Evolutionary conservation across 805 yeast species (phyloP).

Genomic region (Myxozyma monticola): DNA sequence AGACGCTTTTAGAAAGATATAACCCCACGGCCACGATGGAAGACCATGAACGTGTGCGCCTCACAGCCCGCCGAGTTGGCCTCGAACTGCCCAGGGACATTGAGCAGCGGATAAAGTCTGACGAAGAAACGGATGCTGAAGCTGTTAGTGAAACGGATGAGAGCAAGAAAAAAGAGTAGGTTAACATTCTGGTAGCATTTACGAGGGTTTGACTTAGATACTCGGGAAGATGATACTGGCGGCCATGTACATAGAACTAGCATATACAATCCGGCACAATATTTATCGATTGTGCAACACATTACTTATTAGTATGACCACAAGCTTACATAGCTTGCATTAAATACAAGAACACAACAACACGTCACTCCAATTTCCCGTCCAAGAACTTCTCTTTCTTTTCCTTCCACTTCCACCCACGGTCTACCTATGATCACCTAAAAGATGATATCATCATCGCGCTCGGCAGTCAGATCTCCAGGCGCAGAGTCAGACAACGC

Average conservation of each 20-base stretch:
- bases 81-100: conserved; percentile 55
- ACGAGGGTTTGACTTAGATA: too few relatives aligned
- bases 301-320: not conserved
- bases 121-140: conserved; percentile 9
- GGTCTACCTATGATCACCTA: conserved; percentile 1
- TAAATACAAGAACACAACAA: too few relatives aligned
- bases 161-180: conserved; percentile 1
- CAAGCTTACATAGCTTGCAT: too few relatives aligned
- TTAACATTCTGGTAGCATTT: too few relatives aligned
- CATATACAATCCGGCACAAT: too few relatives aligned
- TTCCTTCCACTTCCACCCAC: not conserved
- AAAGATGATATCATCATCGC: conserved; percentile 47
- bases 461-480: conserved; percentile 42
- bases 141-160: not conserved
- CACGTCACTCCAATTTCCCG: not conserved
- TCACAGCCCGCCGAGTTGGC: conserved; percentile 89
- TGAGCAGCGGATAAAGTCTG: conserved; percentile 20
- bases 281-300: not conserved
- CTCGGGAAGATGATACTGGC: too few relatives aligned
- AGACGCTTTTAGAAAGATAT: conserved; percentile 68
- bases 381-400: too few relatives aligned
- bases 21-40: conserved; percentile 79
- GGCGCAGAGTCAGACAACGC: conserved; percentile 33
- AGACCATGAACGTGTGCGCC: conserved; percentile 73
- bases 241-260: too few relatives aligned